Evolutionary conservation across 2,329 filamentous ascomycete genomes (phyloP).

Genomic region (Celoporthe dispersa): DNA sequence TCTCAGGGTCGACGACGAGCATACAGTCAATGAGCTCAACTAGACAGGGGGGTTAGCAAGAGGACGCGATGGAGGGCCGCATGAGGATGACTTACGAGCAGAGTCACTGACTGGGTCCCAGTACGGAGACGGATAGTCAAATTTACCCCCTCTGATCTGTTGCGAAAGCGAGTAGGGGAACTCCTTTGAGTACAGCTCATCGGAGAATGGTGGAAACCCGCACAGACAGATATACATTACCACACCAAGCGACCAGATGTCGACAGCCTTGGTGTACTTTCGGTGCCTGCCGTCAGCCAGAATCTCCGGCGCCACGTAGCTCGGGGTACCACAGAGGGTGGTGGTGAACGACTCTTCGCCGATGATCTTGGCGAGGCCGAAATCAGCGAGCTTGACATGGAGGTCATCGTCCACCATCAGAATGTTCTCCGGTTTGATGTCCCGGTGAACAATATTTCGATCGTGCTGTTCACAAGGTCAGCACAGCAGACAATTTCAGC

Average conservation of each 20-base stretch:
- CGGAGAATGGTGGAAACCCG: conserved; percentile 95
- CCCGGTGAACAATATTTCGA: conserved; percentile 93
- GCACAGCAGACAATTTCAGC: conserved; percentile 33
- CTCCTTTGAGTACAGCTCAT: conserved; percentile 80
- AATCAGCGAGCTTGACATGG: conserved; percentile 91
- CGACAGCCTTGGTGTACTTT: conserved; percentile 92
- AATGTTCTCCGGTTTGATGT: conserved; percentile 98
- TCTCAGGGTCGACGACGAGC: conserved; percentile 84
- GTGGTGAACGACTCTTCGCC: conserved; percentile 98
- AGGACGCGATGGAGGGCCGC: not conserved
- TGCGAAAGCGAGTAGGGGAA: conserved; percentile 87
- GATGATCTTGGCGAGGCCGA: conserved; percentile 97
- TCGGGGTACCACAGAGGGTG: conserved; percentile 94
- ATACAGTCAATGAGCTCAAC: conserved; percentile 93
- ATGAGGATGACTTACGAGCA: conserved; percentile 59
- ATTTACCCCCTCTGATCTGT: conserved; percentile 86
- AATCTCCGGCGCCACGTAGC: conserved; percentile 96
- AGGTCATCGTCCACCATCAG: conserved; percentile 83
- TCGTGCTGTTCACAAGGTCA: conserved; percentile 71
- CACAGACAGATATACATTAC: conserved; percentile 97
- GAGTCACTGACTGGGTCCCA: conserved; percentile 89
- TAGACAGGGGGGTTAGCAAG: conserved; percentile 33
- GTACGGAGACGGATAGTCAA: conserved; percentile 95
- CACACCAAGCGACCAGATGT: conserved; percentile 96
- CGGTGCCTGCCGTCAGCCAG: conserved; percentile 79